phyloP scores from a whole-genome alignment of 768 basidiomycete genomes.

The Kockovaella imperatae region DNA sequence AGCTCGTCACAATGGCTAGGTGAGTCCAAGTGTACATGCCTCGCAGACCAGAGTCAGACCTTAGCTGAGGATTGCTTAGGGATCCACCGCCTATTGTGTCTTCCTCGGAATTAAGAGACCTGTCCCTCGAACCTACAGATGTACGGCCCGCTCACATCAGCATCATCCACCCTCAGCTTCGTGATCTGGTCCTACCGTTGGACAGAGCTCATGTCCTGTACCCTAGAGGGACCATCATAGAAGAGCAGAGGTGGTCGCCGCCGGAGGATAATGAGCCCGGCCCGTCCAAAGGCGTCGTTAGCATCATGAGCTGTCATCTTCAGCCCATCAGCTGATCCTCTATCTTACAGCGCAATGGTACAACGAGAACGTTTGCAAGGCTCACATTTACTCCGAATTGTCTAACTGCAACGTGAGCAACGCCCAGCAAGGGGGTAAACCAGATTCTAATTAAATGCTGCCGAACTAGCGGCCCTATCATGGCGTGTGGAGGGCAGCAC shows the following conservation, averaged over 20 bases:
- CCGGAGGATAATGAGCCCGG: background rate
- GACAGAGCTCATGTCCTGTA: slow-evolving; percentile 49
- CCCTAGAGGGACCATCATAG: slow-evolving; percentile 14
- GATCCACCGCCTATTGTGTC: slow-evolving; percentile 19
- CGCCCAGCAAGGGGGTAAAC: slow-evolving; percentile 4
- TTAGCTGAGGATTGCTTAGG: slow-evolving; percentile 1
- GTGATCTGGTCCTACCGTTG: slow-evolving; percentile 66
- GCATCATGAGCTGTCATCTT: background rate
- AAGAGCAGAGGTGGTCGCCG: slow-evolving; percentile 13
- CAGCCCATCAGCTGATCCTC: background rate
- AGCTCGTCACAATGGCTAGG: background rate
- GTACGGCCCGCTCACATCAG: slow-evolving; percentile 32
- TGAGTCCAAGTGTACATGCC: background rate
- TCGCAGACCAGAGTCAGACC: background rate
- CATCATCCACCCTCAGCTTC: slow-evolving; percentile 53
- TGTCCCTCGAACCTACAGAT: slow-evolving; percentile 16
- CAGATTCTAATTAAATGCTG: background rate
- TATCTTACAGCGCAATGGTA: slow-evolving; percentile 15
- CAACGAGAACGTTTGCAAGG: slow-evolving; percentile 18
- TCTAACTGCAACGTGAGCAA: slow-evolving; percentile 39
- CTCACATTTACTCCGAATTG: slow-evolving; percentile 43
- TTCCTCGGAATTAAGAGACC: slow-evolving; percentile 30
- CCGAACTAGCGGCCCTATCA: slow-evolving; percentile 17
- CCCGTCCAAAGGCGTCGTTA: background rate
- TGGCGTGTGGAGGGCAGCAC: slow-evolving; percentile 42